These are phyloP conservation scores for Aspergillus pseudoterreus DNA, from an alignment of 2,329 filamentous ascomycete species.

Conservation along the genomic window DNA sequence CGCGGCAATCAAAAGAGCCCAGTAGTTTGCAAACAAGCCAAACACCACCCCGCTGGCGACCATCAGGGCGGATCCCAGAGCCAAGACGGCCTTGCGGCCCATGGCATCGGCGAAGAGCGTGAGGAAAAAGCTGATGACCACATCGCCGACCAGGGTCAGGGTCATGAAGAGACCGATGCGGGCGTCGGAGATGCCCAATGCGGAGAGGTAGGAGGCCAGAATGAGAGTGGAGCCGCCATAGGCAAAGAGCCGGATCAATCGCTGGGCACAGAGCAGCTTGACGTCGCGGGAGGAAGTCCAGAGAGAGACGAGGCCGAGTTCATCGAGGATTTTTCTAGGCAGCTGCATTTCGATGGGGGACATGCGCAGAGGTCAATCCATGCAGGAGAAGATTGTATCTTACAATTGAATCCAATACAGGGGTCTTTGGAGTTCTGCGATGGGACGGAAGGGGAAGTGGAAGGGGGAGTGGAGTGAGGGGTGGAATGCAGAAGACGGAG, in stretches of 20 bases:
- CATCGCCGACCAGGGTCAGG: slow-evolving; percentile 59
- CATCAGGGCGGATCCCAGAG: slow-evolving; percentile 56
- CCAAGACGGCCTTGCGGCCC: slow-evolving; percentile 54
- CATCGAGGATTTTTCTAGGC: slow-evolving; percentile 18
- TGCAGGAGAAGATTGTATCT: too few species aligned
- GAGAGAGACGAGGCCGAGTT: slow-evolving; percentile 36
- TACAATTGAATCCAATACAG: too few species aligned
- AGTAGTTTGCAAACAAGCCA: slow-evolving; percentile 54
- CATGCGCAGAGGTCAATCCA: too few species aligned
- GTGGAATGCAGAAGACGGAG: too few species aligned
- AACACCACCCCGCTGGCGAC: slow-evolving; percentile 54
- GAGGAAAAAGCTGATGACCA: slow-evolving; percentile 54
- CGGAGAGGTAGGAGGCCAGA: slow-evolving; percentile 59
- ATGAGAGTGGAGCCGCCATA: slow-evolving; percentile 60
- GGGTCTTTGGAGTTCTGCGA: too few species aligned
- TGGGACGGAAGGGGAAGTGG: too few species aligned
- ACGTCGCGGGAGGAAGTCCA: slow-evolving; percentile 35
- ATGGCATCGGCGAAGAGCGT: slow-evolving; percentile 58
- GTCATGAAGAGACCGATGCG: slow-evolving; percentile 64
- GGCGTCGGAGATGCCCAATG: slow-evolving; percentile 53
- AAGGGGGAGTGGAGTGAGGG: too few species aligned
- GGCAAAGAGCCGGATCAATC: slow-evolving; percentile 57
- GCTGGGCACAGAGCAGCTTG: slow-evolving; percentile 39
- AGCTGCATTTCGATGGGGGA: neutral
- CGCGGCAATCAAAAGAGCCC: slow-evolving; percentile 56